Conservation (phyloP, 78 protist genomes). For the Dictyostelium intermedium region DNA sequence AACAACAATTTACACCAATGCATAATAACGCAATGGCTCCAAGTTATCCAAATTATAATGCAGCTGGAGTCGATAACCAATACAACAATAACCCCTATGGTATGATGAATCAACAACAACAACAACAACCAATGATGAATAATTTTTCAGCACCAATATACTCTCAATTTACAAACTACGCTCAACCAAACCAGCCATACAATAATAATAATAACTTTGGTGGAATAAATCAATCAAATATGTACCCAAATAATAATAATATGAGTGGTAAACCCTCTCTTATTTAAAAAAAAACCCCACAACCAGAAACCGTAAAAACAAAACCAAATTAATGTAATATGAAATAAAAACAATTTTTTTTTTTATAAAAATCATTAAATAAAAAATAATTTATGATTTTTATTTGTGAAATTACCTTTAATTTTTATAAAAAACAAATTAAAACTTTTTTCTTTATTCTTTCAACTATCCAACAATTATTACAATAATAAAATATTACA, state of each 20-base stretch:
- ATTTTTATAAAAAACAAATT: neutral
- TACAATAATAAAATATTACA: too few relatives aligned
- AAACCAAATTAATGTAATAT: neutral
- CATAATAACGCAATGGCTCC: constrained; percentile 5
- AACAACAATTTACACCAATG: neutral
- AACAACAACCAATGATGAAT: constrained; percentile 1
- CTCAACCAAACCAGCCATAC: neutral
- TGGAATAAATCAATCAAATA: neutral
- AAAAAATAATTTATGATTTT: neutral
- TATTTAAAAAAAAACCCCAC: neutral
- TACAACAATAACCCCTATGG: neutral
- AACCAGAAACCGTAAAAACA: too few relatives aligned
- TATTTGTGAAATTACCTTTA: neutral
- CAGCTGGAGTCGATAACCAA: neutral
- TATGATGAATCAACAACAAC: neutral
- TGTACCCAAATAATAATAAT: constrained; percentile 12
- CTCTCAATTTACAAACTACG: constrained; percentile 8
- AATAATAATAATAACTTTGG: neutral
- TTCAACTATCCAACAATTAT: too few relatives aligned
- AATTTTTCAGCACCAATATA: neutral
- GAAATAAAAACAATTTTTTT: neutral
- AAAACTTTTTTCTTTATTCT: too few relatives aligned
- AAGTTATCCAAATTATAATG: constrained; percentile 15
- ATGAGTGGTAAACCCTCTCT: neutral
- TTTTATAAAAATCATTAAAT: neutral